Evolutionary conservation across 805 yeast genomes (phyloP).

Genomic region (Diddensiella transvaalensis): DNA sequence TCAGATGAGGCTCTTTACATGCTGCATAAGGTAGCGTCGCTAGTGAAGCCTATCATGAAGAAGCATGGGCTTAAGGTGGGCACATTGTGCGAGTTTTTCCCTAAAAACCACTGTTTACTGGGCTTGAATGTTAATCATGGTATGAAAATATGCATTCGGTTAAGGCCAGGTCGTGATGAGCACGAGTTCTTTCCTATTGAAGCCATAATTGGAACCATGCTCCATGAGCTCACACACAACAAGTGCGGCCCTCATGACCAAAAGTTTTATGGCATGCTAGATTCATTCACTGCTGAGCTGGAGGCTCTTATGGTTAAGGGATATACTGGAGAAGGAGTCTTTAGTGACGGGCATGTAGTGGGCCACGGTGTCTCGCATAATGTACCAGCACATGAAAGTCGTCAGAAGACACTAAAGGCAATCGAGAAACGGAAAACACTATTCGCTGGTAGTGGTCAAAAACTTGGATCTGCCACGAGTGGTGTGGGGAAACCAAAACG

Average conservation of each 20-base stretch:
- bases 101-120: slow-evolving; percentile 57
- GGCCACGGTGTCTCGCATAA: slow-evolving; percentile 34
- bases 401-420: slow-evolving; percentile 20
- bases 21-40: slow-evolving; percentile 61
- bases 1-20: slow-evolving; percentile 53
- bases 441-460: slow-evolving; percentile 34
- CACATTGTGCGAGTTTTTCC: slow-evolving; percentile 74
- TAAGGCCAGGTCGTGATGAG: slow-evolving; percentile 57
- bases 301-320: slow-evolving; percentile 39
- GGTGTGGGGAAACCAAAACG: slow-evolving; percentile 26
- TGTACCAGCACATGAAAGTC: slow-evolving; percentile 13
- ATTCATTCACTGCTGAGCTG: slow-evolving; percentile 53
- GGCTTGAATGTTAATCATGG: slow-evolving; percentile 86
- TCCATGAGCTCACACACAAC: slow-evolving; percentile 88
- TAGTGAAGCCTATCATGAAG: slow-evolving; percentile 77
- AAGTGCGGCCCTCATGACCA: slow-evolving; percentile 75
- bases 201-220: slow-evolving; percentile 72
- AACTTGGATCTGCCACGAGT: slow-evolving; percentile 35
- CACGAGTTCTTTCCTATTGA: slow-evolving; percentile 53
- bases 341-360: slow-evolving; percentile 45
- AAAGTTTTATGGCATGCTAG: slow-evolving; percentile 61
- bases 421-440: slow-evolving; percentile 40
- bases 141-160: slow-evolving; percentile 61
- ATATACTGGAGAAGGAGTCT: slow-evolving; percentile 44
- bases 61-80: slow-evolving; percentile 63